These are phyloP conservation scores for Lichina pygmaea DNA, from an alignment of 495 filamentous ascomycete genomes.

Conservation along the genomic window DNA sequence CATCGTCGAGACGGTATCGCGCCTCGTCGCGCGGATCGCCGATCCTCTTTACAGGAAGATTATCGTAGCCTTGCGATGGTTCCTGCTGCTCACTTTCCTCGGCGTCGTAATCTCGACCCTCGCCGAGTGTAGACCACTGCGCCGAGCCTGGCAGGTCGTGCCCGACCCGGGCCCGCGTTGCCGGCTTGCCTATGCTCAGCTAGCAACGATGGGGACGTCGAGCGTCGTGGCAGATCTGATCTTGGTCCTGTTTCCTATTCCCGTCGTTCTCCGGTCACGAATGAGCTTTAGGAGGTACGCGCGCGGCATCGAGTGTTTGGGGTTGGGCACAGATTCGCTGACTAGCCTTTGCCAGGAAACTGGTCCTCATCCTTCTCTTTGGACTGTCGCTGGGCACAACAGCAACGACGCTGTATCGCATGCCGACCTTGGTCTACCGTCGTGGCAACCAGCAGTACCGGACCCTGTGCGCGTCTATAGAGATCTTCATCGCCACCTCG, in stretches of 20 bases:
- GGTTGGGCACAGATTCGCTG: neutral
- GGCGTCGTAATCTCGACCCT: slow-evolving; percentile 59
- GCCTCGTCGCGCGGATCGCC: slow-evolving; percentile 45
- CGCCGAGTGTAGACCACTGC: slow-evolving; percentile 62
- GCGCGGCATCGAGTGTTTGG: neutral
- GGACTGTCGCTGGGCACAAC: slow-evolving; percentile 54
- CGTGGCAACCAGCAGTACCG: slow-evolving; percentile 44
- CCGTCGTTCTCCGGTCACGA: slow-evolving; percentile 46
- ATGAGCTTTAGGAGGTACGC: slow-evolving; percentile 33
- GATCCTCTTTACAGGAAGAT: slow-evolving; percentile 37
- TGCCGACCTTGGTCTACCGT: slow-evolving; percentile 37
- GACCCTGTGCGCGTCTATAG: slow-evolving; percentile 32
- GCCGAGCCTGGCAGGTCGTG: slow-evolving; percentile 71
- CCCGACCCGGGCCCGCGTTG: slow-evolving; percentile 73
- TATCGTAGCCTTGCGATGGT: slow-evolving; percentile 42
- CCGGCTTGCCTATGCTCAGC: slow-evolving; percentile 57
- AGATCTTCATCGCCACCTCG: slow-evolving; percentile 7
- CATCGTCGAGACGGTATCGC: slow-evolving; percentile 71
- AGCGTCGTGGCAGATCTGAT: slow-evolving; percentile 75
- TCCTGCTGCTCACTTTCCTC: slow-evolving; percentile 47
- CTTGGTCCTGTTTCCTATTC: slow-evolving; percentile 66
- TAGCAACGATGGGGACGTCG: slow-evolving; percentile 64
- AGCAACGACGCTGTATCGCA: slow-evolving; percentile 45
- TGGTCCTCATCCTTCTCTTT: slow-evolving; percentile 46
- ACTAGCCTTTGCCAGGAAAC: slow-evolving; percentile 16